phyloP scores from a whole-genome alignment of 306 rosid species.

The Phaseolus lunatus region DNA sequence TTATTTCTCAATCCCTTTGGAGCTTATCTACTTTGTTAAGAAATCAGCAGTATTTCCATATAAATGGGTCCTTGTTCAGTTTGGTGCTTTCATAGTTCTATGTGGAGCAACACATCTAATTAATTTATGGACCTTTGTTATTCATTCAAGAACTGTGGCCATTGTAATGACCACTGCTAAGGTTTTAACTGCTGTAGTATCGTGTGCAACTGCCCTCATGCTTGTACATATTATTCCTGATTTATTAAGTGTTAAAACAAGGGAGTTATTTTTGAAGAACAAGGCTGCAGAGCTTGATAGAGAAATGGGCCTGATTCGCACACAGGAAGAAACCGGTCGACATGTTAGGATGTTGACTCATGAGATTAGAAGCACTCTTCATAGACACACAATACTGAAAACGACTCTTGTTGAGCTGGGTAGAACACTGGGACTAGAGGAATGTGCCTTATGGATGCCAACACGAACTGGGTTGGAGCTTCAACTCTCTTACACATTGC shows the following conservation, averaged over 20 bases:
- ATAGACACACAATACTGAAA: constrained; percentile 75
- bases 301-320: constrained; percentile 84
- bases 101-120: constrained; percentile 90
- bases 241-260: constrained; percentile 76
- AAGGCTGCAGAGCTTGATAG: constrained; percentile 87
- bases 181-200: constrained; percentile 80
- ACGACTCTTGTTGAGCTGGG: constrained; percentile 82
- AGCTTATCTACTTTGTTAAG: constrained; percentile 81
- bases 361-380: constrained; percentile 84
- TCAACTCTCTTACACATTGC: constrained; percentile 92
- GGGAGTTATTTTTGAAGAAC: constrained; percentile 77
- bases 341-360: constrained; percentile 87
- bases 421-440: constrained; percentile 90
- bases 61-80: constrained; percentile 89
- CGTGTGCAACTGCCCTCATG: constrained; percentile 82
- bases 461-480: constrained; percentile 94
- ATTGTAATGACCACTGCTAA: constrained; percentile 76
- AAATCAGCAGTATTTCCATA: constrained; percentile 83
- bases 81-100: constrained; percentile 83
- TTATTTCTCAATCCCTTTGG: constrained; percentile 83
- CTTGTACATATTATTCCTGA: constrained; percentile 87
- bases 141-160: constrained; percentile 74
- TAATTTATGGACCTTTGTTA: constrained; percentile 70
- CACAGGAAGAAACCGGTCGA: constrained; percentile 84
- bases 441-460: constrained; percentile 99